Base-by-base conservation (phyloP, 768 basidiomycete genomes). In the Inosperma sp. region DNA sequence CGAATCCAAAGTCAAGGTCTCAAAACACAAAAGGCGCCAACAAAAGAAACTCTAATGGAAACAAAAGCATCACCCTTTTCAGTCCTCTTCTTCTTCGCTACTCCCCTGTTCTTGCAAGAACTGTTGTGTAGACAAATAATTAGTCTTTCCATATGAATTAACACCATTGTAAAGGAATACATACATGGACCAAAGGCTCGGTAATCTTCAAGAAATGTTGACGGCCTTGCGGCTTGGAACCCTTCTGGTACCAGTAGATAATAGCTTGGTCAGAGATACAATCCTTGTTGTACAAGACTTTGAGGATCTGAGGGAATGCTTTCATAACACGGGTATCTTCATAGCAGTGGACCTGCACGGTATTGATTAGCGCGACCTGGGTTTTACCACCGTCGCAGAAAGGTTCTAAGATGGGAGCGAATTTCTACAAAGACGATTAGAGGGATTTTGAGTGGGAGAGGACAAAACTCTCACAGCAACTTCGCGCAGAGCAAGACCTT, bases 181-280 rank as follows among this genome's bases (percentile, higher is more conserved):
- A 43, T 62, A 83, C 93, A 80, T 96, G 95, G 65, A 98, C 93
- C 31, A 98, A 77, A 14, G 88, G 65, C 63, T 89, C 88, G 0
- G 91, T 86, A 51, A 77, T 82, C 72, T 91, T 94, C 59, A 97
- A 72, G 77, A 99, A 97, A 67, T 93, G 88, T 68, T 96, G 93
- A 63, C 87, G 84, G 42, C 94, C 95, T 68, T 97, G 91, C 0
- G 92, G 82, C 71, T 93, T 96, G 41, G 93, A 88, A 45, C 96
- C 95, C 72, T 99, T 99, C 72, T 90, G 86, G 70, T 92, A 77
- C 95, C 95, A 99, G 69, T 96, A 98, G 53, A 97, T 87, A 62
- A 99, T 94, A 54, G 94, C 93, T 64, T 94, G 87, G 63, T 94
- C 93, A 49, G 93, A 89, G 59, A 97, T 79, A 69, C 93, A 93